A percentile compares a stretch with the other conserved stretches of the same genome.
Evolutionary conservation across 768 basidiomycete species (phyloP).

Genomic region (Rhodotorula paludigena): DNA sequence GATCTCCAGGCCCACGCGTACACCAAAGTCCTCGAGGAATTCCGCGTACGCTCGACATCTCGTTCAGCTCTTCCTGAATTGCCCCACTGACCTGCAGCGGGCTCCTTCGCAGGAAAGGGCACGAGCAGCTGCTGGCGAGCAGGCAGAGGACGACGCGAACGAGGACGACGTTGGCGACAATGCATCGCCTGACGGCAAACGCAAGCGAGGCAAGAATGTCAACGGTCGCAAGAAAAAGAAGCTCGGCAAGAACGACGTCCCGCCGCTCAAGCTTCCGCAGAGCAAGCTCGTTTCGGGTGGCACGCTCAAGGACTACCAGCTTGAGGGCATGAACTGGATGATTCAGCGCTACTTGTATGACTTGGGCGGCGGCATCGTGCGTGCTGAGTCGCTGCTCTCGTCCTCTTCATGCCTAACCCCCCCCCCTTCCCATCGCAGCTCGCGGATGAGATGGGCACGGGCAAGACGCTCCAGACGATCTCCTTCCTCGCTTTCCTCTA

Average conservation of each 20-base stretch:
- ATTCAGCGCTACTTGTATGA: constrained; percentile 26
- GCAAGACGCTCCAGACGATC: constrained; percentile 87
- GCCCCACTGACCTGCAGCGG: no score
- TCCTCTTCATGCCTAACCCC: not conserved
- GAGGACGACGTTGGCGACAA: not conserved
- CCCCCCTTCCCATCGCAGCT: constrained; percentile 9
- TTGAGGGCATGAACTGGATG: constrained; percentile 85
- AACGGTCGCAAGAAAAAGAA: constrained; percentile 8
- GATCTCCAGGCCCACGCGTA: no score
- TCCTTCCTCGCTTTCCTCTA: constrained; percentile 87
- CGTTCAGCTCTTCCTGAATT: no score
- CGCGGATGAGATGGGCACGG: constrained; percentile 44
- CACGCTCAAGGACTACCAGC: constrained; percentile 79
- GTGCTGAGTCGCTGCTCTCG: not conserved
- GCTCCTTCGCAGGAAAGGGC: no score
- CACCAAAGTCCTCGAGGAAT: no score
- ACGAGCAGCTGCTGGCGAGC: no score
- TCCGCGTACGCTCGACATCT: no score
- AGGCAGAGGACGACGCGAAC: not conserved
- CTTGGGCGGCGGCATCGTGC: constrained; percentile 20
- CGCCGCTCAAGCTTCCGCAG: constrained; percentile 51
- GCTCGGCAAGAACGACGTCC: not conserved
- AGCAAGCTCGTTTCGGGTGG: constrained; percentile 77
- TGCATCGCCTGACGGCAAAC: not conserved
- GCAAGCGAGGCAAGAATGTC: not conserved